Conservation (phyloP, 108 stramenopile species). For the Cylindrotheca closterium region DNA sequence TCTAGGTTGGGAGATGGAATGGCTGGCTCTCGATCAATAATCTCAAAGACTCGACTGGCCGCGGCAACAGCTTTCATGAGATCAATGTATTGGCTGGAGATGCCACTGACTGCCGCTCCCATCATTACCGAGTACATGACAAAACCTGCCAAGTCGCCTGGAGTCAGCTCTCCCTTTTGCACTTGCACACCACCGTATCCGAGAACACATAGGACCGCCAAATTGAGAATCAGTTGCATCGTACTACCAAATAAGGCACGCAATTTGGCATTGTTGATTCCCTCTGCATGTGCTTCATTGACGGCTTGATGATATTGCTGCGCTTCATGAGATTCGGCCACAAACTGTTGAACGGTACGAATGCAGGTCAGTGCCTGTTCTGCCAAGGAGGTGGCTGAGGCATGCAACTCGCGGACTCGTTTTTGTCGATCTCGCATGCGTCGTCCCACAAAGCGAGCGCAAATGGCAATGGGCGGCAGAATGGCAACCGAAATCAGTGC, state of each 20-base stretch:
- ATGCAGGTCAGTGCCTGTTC: conserved; percentile 80
- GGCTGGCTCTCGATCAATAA: conserved; percentile 68
- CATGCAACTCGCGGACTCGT: conserved; percentile 73
- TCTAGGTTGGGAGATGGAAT: conserved; percentile 67
- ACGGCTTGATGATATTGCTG: conserved; percentile 84
- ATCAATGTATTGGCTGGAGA: conserved; percentile 88
- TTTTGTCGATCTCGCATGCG: conserved; percentile 44
- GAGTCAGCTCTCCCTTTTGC: conserved; percentile 58
- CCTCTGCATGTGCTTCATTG: conserved; percentile 68
- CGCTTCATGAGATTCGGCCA: conserved; percentile 83
- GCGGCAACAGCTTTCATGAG: conserved; percentile 83
- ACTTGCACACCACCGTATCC: conserved; percentile 66
- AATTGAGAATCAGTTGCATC: conserved; percentile 61
- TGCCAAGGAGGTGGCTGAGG: conserved; percentile 77
- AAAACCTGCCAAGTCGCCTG: conserved; percentile 72
- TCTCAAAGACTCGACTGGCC: conserved; percentile 78
- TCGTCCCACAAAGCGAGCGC: conserved; percentile 62
- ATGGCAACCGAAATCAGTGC: conserved; percentile 61
- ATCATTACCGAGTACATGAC: conserved; percentile 85
- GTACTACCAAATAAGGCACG: conserved; percentile 84
- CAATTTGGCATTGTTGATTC: conserved; percentile 71
- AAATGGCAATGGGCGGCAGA: conserved; percentile 77
- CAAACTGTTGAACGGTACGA: conserved; percentile 69
- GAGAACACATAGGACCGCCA: conserved; percentile 58
- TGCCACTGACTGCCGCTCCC: conserved; percentile 78